These are phyloP conservation scores for Irpex sp. DNA, from an alignment of 1,284 basidiomycete genomes.

Conservation along the genomic window DNA sequence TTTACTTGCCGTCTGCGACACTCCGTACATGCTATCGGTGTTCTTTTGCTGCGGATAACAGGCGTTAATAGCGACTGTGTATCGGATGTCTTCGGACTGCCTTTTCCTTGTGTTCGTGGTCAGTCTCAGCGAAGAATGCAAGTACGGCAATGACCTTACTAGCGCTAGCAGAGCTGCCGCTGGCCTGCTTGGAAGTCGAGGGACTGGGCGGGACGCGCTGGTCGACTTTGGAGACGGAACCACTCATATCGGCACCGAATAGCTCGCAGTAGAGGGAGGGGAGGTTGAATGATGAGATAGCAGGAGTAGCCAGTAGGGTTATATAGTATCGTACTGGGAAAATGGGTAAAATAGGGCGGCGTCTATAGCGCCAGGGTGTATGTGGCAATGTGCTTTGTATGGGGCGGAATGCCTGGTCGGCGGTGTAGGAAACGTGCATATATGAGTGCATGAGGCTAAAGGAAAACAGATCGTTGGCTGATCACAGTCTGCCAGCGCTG, in stretches of 20 bases:
- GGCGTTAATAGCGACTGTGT: constrained; percentile 22
- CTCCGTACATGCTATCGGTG: constrained; percentile 46
- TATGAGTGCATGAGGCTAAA: constrained; percentile 7
- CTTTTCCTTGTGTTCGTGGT: neutral
- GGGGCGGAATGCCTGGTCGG: constrained; percentile 6
- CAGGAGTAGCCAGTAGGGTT: neutral
- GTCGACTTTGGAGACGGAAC: neutral
- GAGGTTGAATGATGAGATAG: neutral
- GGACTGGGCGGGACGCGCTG: constrained; percentile 8
- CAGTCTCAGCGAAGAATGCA: neutral
- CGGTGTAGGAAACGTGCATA: constrained; percentile 7
- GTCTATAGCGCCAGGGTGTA: constrained; percentile 7
- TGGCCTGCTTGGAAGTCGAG: neutral
- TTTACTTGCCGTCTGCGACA: constrained; percentile 54
- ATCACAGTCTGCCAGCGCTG: neutral
- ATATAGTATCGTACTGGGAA: constrained; percentile 10
- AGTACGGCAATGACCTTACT: neutral
- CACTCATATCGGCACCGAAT: constrained; percentile 1
- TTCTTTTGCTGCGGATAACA: constrained; percentile 35
- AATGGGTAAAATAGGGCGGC: constrained; percentile 13
- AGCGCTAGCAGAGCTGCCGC: constrained; percentile 8
- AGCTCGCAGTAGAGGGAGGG: neutral
- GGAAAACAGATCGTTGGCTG: neutral
- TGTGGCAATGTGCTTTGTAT: constrained; percentile 5
- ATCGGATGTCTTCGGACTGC: constrained; percentile 3